phyloP scores from a whole-genome alignment of 495 filamentous ascomycete genomes.

The Ramalina intermedia region DNA sequence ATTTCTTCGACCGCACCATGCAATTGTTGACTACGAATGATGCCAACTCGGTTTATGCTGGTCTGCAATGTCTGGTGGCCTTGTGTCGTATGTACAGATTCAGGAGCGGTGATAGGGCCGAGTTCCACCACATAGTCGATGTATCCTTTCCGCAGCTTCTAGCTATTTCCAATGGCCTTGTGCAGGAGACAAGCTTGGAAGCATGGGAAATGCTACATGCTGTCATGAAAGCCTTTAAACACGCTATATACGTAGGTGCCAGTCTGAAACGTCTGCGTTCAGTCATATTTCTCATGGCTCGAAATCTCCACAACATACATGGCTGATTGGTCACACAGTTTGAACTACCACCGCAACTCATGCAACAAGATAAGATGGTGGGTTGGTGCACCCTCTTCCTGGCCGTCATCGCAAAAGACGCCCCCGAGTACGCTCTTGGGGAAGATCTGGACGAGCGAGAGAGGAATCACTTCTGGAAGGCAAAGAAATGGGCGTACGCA shows the following conservation, averaged over 20 bases:
- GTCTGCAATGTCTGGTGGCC: conserved; percentile 83
- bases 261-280: conserved; percentile 2
- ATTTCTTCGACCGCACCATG: conserved; percentile 79
- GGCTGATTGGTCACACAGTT: conserved; percentile 41
- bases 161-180: conserved; percentile 69
- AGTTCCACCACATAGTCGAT: conserved; percentile 90
- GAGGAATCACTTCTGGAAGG: conserved; percentile 96
- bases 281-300: conserved; percentile 9
- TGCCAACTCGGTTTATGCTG: conserved; percentile 73
- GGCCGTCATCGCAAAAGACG: conserved; percentile 69
- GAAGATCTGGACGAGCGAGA: conserved; percentile 82
- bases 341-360: conserved; percentile 65
- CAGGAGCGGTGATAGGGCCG: conserved; percentile 65
- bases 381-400: conserved; percentile 94
- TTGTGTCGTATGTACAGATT: conserved; percentile 90
- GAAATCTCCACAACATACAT: not conserved
- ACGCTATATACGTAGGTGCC: conserved; percentile 79
- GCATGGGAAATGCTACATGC: conserved; percentile 94
- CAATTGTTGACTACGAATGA: conserved; percentile 75
- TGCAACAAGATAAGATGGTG: conserved; percentile 67
- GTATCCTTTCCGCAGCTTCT: conserved; percentile 84
- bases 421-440: conserved; percentile 60
- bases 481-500: conserved; percentile 98
- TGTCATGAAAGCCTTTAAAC: conserved; percentile 90
- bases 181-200: conserved; percentile 80